Evolutionary conservation across 1,284 basidiomycete genomes (phyloP).

Genomic region (Serendipita sp.): DNA sequence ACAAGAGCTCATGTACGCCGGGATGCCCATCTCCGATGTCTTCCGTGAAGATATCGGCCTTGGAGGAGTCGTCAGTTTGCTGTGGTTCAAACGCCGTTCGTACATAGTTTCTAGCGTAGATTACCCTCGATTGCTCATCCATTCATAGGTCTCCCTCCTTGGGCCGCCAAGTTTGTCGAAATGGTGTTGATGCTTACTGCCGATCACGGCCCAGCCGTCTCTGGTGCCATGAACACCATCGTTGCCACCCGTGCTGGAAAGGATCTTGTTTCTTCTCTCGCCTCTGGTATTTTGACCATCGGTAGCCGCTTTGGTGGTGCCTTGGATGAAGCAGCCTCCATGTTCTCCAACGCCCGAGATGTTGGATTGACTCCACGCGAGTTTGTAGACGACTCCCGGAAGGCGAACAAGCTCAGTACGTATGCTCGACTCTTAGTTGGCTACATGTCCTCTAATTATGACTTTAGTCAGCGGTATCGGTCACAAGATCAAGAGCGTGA

Average conservation of each 20-base stretch:
- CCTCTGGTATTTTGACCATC: conserved; percentile 93
- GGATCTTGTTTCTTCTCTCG: conserved; percentile 92
- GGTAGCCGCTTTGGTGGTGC: conserved; percentile 98
- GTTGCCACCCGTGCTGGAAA: conserved; percentile 98
- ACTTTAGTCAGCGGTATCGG: conserved; percentile 84
- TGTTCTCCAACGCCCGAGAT: conserved; percentile 87
- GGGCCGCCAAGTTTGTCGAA: conserved; percentile 94
- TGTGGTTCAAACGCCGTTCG: conserved; percentile 93
- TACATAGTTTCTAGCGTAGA: conserved; percentile 12
- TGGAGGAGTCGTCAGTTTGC: conserved; percentile 88
- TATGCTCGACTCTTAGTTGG: conserved; percentile 15
- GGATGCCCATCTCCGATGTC: conserved; percentile 97
- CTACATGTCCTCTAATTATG: conserved; percentile 7
- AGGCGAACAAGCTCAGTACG: conserved; percentile 88
- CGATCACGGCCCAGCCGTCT: conserved; percentile 96
- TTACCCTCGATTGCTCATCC: background rate
- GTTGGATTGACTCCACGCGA: conserved; percentile 89
- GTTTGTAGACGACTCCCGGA: conserved; percentile 92
- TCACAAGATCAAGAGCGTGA: conserved; percentile 99
- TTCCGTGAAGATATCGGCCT: conserved; percentile 97
- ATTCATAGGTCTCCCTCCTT: conserved; percentile 42
- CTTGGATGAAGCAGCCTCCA: conserved; percentile 91
- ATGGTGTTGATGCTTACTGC: conserved; percentile 99
- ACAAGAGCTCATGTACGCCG: conserved; percentile 95
- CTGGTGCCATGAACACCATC: conserved; percentile 97